These are phyloP conservation scores for Cordia subcordata DNA, from an alignment of 257 asterid genomes.

Conservation along the genomic window DNA sequence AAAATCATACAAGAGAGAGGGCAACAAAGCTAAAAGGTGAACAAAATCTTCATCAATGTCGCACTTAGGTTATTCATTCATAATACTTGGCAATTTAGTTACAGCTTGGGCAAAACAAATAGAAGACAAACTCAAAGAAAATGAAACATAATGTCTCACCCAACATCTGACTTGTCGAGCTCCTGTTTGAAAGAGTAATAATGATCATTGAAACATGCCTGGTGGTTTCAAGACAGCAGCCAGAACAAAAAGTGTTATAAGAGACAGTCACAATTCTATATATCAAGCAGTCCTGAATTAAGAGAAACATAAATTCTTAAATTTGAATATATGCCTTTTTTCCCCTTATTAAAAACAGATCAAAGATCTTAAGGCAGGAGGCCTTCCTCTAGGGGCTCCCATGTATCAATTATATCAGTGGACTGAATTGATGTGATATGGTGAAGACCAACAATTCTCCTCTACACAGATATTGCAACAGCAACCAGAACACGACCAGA, in stretches of 20 bases:
- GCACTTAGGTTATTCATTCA: no score
- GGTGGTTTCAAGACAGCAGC: conserved; percentile 73
- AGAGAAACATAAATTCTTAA: no score
- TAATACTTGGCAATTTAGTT: conserved; percentile 57
- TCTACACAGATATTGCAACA: conserved; percentile 28
- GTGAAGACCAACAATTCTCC: conserved; percentile 97
- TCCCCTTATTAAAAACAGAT: background rate
- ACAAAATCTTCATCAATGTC: conserved; percentile 53
- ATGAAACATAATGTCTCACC: conserved; percentile 46
- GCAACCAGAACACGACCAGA: conserved; percentile 16
- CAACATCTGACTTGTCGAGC: conserved; percentile 56
- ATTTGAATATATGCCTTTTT: background rate
- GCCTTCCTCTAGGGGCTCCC: conserved; percentile 99
- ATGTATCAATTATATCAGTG: conserved; percentile 85
- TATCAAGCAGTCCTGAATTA: background rate
- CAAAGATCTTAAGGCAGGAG: conserved; percentile 71
- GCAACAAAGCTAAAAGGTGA: background rate
- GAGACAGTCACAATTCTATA: background rate
- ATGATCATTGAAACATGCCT: conserved; percentile 93
- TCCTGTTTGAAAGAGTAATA: conserved; percentile 73
- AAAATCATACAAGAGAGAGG: conserved; percentile 4
- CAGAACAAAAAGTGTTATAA: conserved; percentile 9
- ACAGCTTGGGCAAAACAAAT: conserved; percentile 39
- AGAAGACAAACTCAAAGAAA: conserved; percentile 4
- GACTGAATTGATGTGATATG: conserved; percentile 79